Evolutionary conservation across 208 protist genomes (phyloP), one percentile per base, ranked within the genome.

Genomic region (Vickermania spadyakhi): DNA sequence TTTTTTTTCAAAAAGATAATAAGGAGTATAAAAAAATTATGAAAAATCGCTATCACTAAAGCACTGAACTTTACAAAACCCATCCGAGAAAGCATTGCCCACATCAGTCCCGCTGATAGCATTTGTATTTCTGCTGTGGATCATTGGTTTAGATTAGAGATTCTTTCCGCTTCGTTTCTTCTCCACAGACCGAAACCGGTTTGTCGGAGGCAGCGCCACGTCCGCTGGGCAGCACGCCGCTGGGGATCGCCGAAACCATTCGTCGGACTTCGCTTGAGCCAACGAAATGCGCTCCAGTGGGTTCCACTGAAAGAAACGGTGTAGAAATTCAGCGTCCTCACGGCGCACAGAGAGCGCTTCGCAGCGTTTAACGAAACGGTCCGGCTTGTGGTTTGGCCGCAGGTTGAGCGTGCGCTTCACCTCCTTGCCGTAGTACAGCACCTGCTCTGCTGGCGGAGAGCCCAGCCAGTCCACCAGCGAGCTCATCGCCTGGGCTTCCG

Each of bases 381-480:
- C 72, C 0, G 52, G 28, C 59, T 69, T 70, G n/a, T 73, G 59
- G 3, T 56, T 56, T 45, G 70, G 60, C 2, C 5, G 81, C 36
- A 18, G 49, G 7, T 4, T 27, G 14, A n/a, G 21, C 61, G 14
- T 31, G 52, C 51, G 11, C 23, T 3, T 29, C 36, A 3, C 53
- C 5, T 2, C 54, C 28, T 52, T 41, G 36, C 67, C 69, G 60
- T 77, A 75, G 73, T 87, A 90, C 5, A 73, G 54, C 13, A 26
- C 26, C 64, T 81, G 86, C 22, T 25, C 56, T n/a, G 71, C 58
- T 0, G 60, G 59, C 3, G 86, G 82, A 2, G 80, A 85, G 56
- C 86, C 83, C 5, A 94, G 79, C 82, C 81, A 89, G 68, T 91
- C 82, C 3, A 81, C 62, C 42, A 90, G 87, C 60, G 71, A 77